Conservation (phyloP, 169 alveolate genomes). For the Plasmodium gallinaceum region DNA sequence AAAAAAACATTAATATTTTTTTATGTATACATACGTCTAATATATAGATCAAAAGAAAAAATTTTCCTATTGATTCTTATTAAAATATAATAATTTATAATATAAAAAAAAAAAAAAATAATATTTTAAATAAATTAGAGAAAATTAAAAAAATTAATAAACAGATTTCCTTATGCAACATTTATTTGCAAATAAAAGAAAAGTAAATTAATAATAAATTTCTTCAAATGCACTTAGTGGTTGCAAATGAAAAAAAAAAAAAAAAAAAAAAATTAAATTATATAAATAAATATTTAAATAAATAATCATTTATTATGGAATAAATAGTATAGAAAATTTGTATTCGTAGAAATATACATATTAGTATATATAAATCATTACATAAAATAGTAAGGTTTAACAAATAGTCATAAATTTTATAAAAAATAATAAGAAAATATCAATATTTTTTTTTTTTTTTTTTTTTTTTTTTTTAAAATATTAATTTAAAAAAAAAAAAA, state of each 20-base stretch:
- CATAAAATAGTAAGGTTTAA: conserved; percentile 1
- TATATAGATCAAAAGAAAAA: not conserved
- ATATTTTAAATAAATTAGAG: not conserved
- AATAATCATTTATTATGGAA: not conserved
- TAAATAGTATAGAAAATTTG: not conserved
- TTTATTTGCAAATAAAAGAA: not conserved
- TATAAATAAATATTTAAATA: not conserved
- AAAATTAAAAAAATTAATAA: not conserved
- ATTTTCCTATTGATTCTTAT: not conserved
- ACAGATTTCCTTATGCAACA: not conserved
- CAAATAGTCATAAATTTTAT: conserved; percentile 20
- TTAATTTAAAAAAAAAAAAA: too few relatives aligned
- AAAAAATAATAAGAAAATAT: not conserved
- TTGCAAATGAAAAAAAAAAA: not conserved
- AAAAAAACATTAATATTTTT: not conserved
- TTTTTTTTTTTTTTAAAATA: too few relatives aligned
- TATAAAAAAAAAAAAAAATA: not conserved
- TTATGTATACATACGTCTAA: not conserved
- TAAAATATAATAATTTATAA: not conserved
- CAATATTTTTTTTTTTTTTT: too few relatives aligned
- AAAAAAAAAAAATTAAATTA: not conserved
- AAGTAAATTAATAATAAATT: not conserved
- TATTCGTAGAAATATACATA: not conserved
- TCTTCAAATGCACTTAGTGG: not conserved
- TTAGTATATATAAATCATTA: not conserved